Evolutionary conservation across 2,329 filamentous ascomycete genomes (phyloP), one percentile per base, ranked within the genome.

Genomic region (Ilyonectria robusta): DNA sequence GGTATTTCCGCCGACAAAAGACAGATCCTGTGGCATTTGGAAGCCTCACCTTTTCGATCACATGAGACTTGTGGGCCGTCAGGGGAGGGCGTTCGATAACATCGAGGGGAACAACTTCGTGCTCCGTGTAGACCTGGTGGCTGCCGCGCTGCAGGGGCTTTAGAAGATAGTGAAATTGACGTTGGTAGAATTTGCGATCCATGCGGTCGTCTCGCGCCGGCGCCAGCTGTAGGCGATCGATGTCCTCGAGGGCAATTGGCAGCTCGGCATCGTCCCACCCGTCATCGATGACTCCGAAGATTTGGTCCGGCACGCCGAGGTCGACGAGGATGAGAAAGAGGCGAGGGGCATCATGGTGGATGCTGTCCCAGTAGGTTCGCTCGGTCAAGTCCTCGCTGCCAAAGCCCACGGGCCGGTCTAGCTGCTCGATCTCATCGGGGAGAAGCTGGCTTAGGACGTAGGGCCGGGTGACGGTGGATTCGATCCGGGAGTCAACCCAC

Each of bases 291-390:
- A 93, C 84, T 47, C 88, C 88, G 75, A 94, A 94, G 67, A 94
- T 94, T 77, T 92, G 91, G 72, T 93, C 91, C 0, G 92, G 88
- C 11, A 92, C 85, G 35, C 89, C 90, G 26, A 94, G 82, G 73
- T 94, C 92, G 60, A 89, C 84, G 29, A 94, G 83, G 44, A 93
- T 90, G 53, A 95, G 83, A 75, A 94, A 94, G 44, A 94, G 84
- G 53, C 90, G 86, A 75, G 89, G 91, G 7, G 91, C 90, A 72
- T 91, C 91, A 62, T 88, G 83, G 53, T 92, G 82, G 64, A 94
- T 93, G 91, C 92, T 94, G 76, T 94, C 92, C 84, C 92, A 90
- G 77, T 94, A 94, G 1, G 92, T 94, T 69, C 91, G 88, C 78
- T 93, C 89, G 4, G 92, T 94, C 63, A 88, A 79, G 62, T 88